These are phyloP conservation scores for Arctium lappa DNA, from an alignment of 129 eudicot genomes.

Conservation along the genomic window DNA sequence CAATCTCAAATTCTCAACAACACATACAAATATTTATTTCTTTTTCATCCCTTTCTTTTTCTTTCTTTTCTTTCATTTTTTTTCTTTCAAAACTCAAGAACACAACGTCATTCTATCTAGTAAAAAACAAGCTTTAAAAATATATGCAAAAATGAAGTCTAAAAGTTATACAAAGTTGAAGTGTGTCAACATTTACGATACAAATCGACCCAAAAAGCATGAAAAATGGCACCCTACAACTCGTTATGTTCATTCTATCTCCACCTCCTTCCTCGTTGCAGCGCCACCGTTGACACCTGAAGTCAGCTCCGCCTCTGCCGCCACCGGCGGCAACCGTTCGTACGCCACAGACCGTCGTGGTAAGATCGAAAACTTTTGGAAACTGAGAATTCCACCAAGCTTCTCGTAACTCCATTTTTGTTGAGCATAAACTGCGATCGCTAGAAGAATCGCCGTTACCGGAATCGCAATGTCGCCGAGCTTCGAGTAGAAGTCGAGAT, in stretches of 20 bases:
- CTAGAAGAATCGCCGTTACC: slow-evolving; percentile 45
- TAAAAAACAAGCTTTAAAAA: neutral
- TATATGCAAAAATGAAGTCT: slow-evolving; percentile 3
- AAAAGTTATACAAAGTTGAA: slow-evolving; percentile 2
- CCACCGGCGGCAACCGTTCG: slow-evolving; percentile 69
- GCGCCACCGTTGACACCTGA: slow-evolving; percentile 39
- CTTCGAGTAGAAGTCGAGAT: slow-evolving; percentile 60
- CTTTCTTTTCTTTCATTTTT: too few species aligned
- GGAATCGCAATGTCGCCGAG: slow-evolving; percentile 74
- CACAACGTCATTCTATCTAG: too few species aligned
- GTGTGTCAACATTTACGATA: slow-evolving; percentile 6
- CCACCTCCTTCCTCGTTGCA: slow-evolving; percentile 35
- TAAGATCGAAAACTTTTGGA: slow-evolving; percentile 43
- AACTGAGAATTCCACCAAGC: slow-evolving; percentile 39
- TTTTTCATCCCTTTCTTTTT: too few species aligned
- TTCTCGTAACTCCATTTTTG: slow-evolving; percentile 65
- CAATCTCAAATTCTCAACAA: too few species aligned
- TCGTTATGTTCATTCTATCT: slow-evolving; percentile 36
- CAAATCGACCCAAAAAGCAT: slow-evolving; percentile 7
- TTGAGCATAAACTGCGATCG: slow-evolving; percentile 53
- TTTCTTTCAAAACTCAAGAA: too few species aligned
- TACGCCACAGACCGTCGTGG: slow-evolving; percentile 58
- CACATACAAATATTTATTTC: too few species aligned
- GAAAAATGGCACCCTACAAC: neutral
- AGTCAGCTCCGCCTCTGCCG: slow-evolving; percentile 80